Percentiles rank a stretch among this genome's conserved stretches.
These are phyloP conservation scores for Fusarium ramigenum DNA, from an alignment of 2,329 filamentous ascomycete genomes.

Conservation along the genomic window DNA sequence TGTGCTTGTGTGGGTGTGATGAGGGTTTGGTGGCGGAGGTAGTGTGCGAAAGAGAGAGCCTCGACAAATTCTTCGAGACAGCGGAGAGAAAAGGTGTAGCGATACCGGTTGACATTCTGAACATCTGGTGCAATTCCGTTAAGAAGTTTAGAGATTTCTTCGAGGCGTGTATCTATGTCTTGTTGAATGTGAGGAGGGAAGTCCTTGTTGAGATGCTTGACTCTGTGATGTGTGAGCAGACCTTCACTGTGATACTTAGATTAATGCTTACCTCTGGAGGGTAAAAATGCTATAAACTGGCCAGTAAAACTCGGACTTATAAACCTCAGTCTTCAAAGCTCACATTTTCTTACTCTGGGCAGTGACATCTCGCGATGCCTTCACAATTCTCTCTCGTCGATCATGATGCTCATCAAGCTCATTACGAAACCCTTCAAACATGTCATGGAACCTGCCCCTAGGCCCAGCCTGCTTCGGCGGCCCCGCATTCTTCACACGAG, in stretches of 20 bases:
- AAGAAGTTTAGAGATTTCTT: slow-evolving; percentile 77
- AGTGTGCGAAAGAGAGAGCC: slow-evolving; percentile 87
- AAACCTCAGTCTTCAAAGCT: slow-evolving; percentile 33
- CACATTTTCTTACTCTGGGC: slow-evolving; percentile 97
- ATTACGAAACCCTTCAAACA: slow-evolving; percentile 87
- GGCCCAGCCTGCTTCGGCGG: slow-evolving; percentile 44
- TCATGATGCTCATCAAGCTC: slow-evolving; percentile 97
- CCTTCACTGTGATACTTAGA: neutral
- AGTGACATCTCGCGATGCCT: slow-evolving; percentile 91
- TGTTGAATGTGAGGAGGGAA: slow-evolving; percentile 75
- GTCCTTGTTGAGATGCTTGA: slow-evolving; percentile 68
- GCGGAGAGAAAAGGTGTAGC: slow-evolving; percentile 82
- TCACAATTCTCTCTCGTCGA: slow-evolving; percentile 87
- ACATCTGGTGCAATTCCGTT: slow-evolving; percentile 75
- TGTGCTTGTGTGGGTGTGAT: slow-evolving; percentile 73
- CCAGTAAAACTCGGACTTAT: neutral
- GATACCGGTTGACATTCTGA: slow-evolving; percentile 79
- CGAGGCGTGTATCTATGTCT: slow-evolving; percentile 74
- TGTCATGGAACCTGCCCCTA: slow-evolving; percentile 65
- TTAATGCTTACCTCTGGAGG: slow-evolving; percentile 49
- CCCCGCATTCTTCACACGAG: slow-evolving; percentile 50
- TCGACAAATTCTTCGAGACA: slow-evolving; percentile 96
- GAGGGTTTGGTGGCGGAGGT: slow-evolving; percentile 79
- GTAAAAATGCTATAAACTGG: slow-evolving; percentile 48
- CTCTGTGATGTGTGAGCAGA: slow-evolving; percentile 56